phyloP scores from a whole-genome alignment of 306 rosid species.

The Trifolium fragiferum region DNA sequence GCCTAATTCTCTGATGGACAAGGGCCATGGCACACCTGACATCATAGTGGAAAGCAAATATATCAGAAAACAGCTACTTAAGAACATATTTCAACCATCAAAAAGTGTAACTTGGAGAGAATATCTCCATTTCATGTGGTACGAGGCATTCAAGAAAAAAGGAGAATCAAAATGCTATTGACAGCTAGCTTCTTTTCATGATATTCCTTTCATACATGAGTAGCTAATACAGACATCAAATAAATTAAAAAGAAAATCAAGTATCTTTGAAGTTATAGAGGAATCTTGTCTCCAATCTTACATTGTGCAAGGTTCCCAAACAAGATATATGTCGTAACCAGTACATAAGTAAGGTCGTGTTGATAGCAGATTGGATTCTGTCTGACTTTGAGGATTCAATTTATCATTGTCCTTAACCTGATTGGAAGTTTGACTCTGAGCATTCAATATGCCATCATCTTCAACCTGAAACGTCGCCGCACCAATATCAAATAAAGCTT shows the following conservation, averaged over 20 bases:
- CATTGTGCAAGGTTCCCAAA: slow-evolving; percentile 96
- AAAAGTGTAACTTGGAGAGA: slow-evolving; percentile 30
- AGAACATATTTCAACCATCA: slow-evolving; percentile 16
- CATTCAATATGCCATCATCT: slow-evolving; percentile 48
- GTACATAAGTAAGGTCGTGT: slow-evolving; percentile 84
- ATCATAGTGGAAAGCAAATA: slow-evolving; percentile 25
- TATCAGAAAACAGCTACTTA: slow-evolving; percentile 24
- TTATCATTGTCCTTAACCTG: slow-evolving; percentile 60
- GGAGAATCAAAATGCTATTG: slow-evolving; percentile 33
- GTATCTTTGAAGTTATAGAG: slow-evolving; percentile 35
- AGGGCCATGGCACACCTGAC: slow-evolving; percentile 98
- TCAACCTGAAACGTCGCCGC: slow-evolving; percentile 60
- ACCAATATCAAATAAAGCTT: slow-evolving; percentile 30
- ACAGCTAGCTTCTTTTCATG: slow-evolving; percentile 13
- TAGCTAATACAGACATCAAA: slow-evolving; percentile 17
- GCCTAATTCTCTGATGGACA: slow-evolving; percentile 86
- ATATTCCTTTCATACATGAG: neutral
- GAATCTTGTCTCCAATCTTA: slow-evolving; percentile 49
- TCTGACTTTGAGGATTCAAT: slow-evolving; percentile 41
- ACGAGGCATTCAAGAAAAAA: slow-evolving; percentile 21
- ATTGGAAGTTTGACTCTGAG: slow-evolving; percentile 23
- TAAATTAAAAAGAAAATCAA: slow-evolving; percentile 1
- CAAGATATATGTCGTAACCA: slow-evolving; percentile 91
- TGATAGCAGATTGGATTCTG: slow-evolving; percentile 37
- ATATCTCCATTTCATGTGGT: slow-evolving; percentile 16